Conservation (phyloP, 2,329 filamentous ascomycete genomes). For the Gnomoniopsis smithogilvyi region DNA sequence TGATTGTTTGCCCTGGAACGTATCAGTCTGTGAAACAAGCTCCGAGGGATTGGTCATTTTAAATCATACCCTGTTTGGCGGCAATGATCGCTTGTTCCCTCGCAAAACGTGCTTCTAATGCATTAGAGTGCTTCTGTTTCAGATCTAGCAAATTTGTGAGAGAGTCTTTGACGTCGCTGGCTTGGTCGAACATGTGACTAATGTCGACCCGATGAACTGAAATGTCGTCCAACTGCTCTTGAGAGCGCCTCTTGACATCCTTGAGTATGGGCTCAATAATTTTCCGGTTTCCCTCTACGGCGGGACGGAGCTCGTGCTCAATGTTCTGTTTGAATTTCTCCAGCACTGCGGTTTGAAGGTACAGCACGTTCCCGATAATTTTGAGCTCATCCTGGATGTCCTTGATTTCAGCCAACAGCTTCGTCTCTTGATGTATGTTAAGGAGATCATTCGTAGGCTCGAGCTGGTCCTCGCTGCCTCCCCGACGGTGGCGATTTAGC, state of each 20-base stretch:
- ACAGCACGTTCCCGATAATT: conserved; percentile 54
- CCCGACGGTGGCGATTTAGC: conserved; percentile 40
- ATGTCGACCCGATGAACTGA: conserved; percentile 57
- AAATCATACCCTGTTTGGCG: conserved; percentile 37
- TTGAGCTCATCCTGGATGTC: conserved; percentile 66
- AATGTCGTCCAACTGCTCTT: conserved; percentile 54
- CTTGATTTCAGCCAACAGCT: conserved; percentile 60
- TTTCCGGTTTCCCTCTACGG: conserved; percentile 20
- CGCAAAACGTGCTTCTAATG: conserved; percentile 60
- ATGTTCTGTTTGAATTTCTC: conserved; percentile 44
- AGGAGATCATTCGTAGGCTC: conserved; percentile 53
- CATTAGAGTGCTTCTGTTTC: conserved; percentile 68
- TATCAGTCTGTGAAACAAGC: background rate
- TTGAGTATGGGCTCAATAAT: conserved; percentile 15
- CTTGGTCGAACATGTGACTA: conserved; percentile 60
- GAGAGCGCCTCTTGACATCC: conserved; percentile 46
- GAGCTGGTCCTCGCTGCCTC: conserved; percentile 8
- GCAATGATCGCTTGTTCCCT: conserved; percentile 60
- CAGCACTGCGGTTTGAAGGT: conserved; percentile 45
- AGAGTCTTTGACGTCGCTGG: conserved; percentile 54
- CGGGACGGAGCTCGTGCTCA: conserved; percentile 29
- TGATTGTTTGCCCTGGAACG: conserved; percentile 34
- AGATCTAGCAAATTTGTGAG: conserved; percentile 63
- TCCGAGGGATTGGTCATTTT: background rate
- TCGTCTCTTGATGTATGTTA: conserved; percentile 59